Conservation (phyloP, 2,329 filamentous ascomycete species). For the Cercospora zeae-maydis region DNA sequence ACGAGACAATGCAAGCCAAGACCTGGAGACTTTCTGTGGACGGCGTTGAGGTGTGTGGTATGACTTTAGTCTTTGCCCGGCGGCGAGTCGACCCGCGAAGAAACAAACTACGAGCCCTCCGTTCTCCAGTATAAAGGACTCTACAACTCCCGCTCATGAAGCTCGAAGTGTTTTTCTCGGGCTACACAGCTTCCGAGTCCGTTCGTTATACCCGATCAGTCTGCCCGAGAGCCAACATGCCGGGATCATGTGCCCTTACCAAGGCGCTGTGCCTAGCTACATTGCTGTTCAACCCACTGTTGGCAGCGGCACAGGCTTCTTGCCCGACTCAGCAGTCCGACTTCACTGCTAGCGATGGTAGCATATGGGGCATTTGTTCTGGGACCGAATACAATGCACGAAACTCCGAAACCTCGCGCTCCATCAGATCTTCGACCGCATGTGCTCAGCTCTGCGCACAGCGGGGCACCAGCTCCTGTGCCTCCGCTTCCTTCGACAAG, state of each 20-base stretch:
- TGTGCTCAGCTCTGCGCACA: background rate
- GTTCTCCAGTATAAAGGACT: background rate
- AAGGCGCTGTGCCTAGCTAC: background rate
- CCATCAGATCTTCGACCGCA: background rate
- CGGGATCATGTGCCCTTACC: background rate
- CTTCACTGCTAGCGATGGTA: background rate
- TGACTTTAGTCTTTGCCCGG: background rate
- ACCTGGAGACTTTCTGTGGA: background rate
- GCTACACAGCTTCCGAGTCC: background rate
- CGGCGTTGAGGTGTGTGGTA: background rate
- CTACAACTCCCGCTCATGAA: background rate
- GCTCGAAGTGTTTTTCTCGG: background rate
- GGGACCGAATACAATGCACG: background rate
- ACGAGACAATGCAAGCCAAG: background rate
- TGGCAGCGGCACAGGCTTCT: background rate
- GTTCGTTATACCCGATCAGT: background rate
- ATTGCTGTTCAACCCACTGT: background rate
- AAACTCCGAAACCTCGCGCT: background rate
- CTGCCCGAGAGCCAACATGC: background rate
- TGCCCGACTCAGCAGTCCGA: background rate
- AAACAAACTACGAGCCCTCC: background rate
- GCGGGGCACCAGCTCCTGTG: background rate
- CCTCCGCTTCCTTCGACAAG: background rate
- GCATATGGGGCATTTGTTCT: background rate
- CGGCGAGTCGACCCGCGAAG: background rate